These are phyloP conservation scores for Suhomyces maxii DNA, from an alignment of 1,139 yeast genomes.

Conservation along the genomic window DNA sequence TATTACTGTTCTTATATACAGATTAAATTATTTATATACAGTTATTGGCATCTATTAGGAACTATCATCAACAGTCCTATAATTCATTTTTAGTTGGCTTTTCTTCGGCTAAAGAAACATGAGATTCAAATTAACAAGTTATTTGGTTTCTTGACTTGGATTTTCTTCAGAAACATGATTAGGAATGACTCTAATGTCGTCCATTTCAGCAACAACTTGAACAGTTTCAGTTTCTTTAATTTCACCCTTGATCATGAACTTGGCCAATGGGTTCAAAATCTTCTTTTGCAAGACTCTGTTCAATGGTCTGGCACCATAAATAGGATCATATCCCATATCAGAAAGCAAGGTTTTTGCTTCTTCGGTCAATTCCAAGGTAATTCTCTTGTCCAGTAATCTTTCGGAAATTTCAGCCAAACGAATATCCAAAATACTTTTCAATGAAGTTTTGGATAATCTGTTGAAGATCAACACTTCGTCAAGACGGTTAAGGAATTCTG, in stretches of 20 bases:
- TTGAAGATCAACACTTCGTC: constrained; percentile 91
- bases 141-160: neutral
- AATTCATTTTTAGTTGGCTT: too few species aligned
- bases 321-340: constrained; percentile 82
- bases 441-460: constrained; percentile 72
- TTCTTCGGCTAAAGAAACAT: too few species aligned
- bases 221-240: constrained; percentile 71
- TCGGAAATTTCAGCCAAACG: constrained; percentile 78
- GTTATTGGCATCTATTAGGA: neutral
- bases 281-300: constrained; percentile 84
- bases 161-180: constrained; percentile 34
- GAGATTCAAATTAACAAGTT: too few species aligned
- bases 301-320: constrained; percentile 94
- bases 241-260: constrained; percentile 74
- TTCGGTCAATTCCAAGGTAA: constrained; percentile 55
- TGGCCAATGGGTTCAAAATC: constrained; percentile 84
- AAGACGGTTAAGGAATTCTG: constrained; percentile 90
- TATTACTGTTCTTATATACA: neutral
- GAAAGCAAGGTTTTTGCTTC: constrained; percentile 77
- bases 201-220: constrained; percentile 28
- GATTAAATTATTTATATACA: neutral
- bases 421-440: constrained; percentile 78
- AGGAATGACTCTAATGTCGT: constrained; percentile 40
- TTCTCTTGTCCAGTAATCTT: constrained; percentile 77
- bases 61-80: too few species aligned